Evolutionary conservation across 306 rosid genomes (phyloP), one percentile per base, ranked within the genome.

Genomic region (Citrullus amarus): DNA sequence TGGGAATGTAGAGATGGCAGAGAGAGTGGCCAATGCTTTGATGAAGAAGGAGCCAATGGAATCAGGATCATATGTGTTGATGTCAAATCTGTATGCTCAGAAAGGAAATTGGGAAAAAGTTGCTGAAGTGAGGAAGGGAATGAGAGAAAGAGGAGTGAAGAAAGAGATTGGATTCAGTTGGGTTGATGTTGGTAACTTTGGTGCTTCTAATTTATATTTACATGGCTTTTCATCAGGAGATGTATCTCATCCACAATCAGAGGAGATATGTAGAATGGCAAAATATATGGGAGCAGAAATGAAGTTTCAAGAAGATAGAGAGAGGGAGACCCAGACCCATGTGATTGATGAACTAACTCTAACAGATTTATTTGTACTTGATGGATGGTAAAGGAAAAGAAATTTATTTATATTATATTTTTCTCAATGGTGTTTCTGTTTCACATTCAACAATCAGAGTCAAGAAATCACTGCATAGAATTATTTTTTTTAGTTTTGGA

Each of bases 71-170:
- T 93, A 89, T 54, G 91, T 91, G 30, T 73, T 91, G 80, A 85
- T 89, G 90, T 88, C 93, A 13, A 93, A 93, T 79, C 85, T 90
- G 76, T 90, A 89, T 81, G 97, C 93, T 25, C 93, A 91, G 82
- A 90, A 86, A 77, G 96, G 97, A 48, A 83, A 85, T 63, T 90
- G 98, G 98, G 97, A 91, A 78, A 93, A 89, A 83, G 93, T 90
- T 73, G 91, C 96, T 1, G 79, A 82, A 83, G 43, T 93, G 67
- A 81, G 98, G 84, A 91, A 71, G 84, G 63, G 79, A 79, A 93
- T 91, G 98, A 91, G 93, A 82, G 89, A 83, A 36, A 89, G 39
- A 59, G 90, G 92, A 80, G 93, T 93, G 57, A 91, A 80, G 82
- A 93, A 90, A 84, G 93, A 89, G 79, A 89, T 91, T 41, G 96